Conservation (phyloP, 108 stramenopile species). For the Tribonema minus region DNA sequence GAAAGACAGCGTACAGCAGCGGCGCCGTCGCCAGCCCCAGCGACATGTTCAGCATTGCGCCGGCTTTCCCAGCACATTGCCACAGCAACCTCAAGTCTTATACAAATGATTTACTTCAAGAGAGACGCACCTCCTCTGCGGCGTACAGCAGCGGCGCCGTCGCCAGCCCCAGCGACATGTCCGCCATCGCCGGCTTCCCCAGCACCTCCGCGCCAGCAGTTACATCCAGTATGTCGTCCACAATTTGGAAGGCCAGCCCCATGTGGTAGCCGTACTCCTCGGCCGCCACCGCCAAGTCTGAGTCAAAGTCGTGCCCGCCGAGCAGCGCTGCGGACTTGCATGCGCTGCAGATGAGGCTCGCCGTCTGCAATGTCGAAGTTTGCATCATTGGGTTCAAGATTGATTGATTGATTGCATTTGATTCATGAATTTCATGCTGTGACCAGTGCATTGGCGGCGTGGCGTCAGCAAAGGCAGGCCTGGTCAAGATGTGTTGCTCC, state of each 20-base stretch:
- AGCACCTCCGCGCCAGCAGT: constrained; percentile 59
- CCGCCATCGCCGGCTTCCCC: constrained; percentile 52
- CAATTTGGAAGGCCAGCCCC: constrained; percentile 91
- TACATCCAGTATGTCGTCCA: constrained; percentile 93
- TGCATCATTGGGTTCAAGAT: no score
- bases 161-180: constrained; percentile 78
- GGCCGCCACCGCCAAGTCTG: constrained; percentile 70
- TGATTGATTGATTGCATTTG: no score
- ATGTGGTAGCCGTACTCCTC: constrained; percentile 96
- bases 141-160: constrained; percentile 93
- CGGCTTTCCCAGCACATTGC: constrained; percentile 25
- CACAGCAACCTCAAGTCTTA: no score
- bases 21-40: constrained; percentile 88
- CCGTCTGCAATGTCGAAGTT: no score
- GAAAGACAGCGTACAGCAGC: constrained; percentile 80
- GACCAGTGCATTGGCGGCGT: no score
- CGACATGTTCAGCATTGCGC: constrained; percentile 45
- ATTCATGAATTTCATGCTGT: no score
- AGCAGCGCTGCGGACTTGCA: constrained; percentile 81
- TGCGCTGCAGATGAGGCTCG: constrained; percentile 85
- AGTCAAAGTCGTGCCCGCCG: constrained; percentile 76
- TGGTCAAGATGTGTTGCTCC: no score
- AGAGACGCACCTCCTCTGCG: constrained; percentile 67
- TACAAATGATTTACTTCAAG: constrained; percentile 4
- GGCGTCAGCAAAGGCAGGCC: no score